Base-by-base conservation (phyloP, 441 rosid species). In the Populus hybrid region DNA sequence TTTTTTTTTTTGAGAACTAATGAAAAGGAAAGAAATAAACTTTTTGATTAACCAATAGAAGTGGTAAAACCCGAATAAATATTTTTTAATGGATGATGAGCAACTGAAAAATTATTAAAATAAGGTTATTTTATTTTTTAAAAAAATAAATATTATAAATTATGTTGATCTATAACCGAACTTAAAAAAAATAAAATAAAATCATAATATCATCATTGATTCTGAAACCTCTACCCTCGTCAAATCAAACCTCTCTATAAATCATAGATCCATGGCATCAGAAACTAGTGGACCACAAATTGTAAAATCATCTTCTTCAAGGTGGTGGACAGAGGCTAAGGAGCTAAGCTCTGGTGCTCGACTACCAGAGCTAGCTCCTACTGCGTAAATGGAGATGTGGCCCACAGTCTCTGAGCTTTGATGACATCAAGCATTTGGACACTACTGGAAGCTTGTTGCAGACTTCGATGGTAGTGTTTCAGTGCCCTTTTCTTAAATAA, bases 371-470 rank as follows among this genome's bases (percentile, higher is more conserved):
- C 70, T n/a, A 28, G 14, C 57, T 21, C 21, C n/a, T 14, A 66
- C 64, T 24, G 73, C 32, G 38, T 35, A 14, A 69, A 46, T 79
- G 71, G 67, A 69, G 66, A 34, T 0, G 8, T 30, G 69, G 54
- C 66, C 65, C 72, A 12, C 7, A 67, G 70, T 23, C 5, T 63
- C 32, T 46, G 68, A 20, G 73, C 2, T 24, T 40, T 18, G 77
- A 73, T 74, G 81, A 80, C 69, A 24, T 77, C 38, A 74, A 38
- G 42, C 24, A 35, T 38, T 5, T 23, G 28, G 28, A 70, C 38
- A 38, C 50, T n/a, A 8, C 40, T 18, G 11, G 8, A 23, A 9
- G 21, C 1, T 18, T 34, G 65, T 54, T 42, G 68, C 75, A 18
- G 67, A 68, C 72, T 59, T 72, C 74, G 28, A 68, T 42, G 67